Evolutionary conservation across 2,329 filamentous ascomycete genomes (phyloP), one percentile per base, ranked within the genome.

Genomic region (Cladosporium oxysporum): DNA sequence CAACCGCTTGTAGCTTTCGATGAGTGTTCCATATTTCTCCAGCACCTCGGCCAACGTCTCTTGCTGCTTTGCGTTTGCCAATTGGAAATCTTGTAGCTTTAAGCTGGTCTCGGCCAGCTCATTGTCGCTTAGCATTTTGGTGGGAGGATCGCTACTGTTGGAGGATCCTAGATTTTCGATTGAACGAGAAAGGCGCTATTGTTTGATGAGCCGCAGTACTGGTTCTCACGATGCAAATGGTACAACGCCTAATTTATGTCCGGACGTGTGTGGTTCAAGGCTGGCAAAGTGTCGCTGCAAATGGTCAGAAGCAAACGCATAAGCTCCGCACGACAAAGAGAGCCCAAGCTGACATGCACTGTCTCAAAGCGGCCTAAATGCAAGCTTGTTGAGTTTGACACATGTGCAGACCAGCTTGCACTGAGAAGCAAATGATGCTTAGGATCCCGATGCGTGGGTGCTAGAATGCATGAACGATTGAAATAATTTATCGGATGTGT

Each of bases 1-100:
- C 33, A 88, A 77, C 0, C 79, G 78, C 66, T 79, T 83, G 75
- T 88, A 87, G 66, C 83, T 80, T 7, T 82, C 79, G n/a, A 88
- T 75, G 7, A 88, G 77, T 37, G 76, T 73, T 5, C 75, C 74
- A 67, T 83, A 81, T 41, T 79, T 77, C 14, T 75, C 69, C 4
- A 83, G 70, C 1, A 83, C 68, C 23, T 71, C 67, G n/a, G 68
- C 37, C 8, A 74, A 67, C 3, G 67, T 71, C n/a, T 69, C 60
- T 16, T 72, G 69, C 37, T 74, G 70, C 18, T 68, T 63, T 14
- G 66, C 60, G 33, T 66, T 68, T 26, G 66, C 64, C n/a, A 66
- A 11, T 29, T 67, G 71, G 53, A 74, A 72, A 5, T 66, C 58
- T 16, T 70, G 52, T 16, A 76, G 71, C 59, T 75, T 68, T 23